Conservation (phyloP, 208 protist species). For the Acanthamoeba castellanii region DNA sequence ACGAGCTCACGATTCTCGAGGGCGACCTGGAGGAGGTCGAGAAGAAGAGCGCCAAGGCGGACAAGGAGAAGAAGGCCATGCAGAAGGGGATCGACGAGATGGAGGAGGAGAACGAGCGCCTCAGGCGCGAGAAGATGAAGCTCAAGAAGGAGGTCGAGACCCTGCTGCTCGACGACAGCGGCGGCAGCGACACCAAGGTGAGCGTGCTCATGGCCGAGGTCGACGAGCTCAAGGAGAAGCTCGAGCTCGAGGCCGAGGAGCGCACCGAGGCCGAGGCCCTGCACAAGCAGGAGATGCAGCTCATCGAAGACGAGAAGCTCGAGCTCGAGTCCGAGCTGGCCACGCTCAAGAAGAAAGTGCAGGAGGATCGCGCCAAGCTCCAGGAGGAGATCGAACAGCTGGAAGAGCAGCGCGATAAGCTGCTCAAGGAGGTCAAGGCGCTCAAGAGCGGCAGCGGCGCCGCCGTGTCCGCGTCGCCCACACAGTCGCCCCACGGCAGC, state of each 20-base stretch:
- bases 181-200: conserved; percentile 51
- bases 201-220: conserved; percentile 32
- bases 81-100: conserved; percentile 26
- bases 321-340: conserved; percentile 17
- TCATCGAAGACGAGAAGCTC: conserved; percentile 34
- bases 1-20: conserved; percentile 30
- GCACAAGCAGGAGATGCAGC: conserved; percentile 53
- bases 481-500: not conserved
- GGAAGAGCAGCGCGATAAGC: conserved; percentile 14
- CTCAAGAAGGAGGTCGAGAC: conserved; percentile 59
- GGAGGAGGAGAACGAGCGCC: conserved; percentile 43
- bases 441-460: conserved; percentile 35
- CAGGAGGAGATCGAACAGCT: not conserved
- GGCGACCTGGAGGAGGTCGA: conserved; percentile 40
- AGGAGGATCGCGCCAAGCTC: conserved; percentile 31
- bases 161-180: conserved; percentile 40
- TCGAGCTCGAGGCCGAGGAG: conserved; percentile 23
- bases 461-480: not conserved
- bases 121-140: conserved; percentile 47
- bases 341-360: conserved; percentile 19
- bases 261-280: conserved; percentile 21
- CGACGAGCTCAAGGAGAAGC: conserved; percentile 28
- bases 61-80: conserved; percentile 25
- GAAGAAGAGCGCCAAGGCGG: conserved; percentile 12
- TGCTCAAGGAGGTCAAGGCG: not conserved